Evolutionary conservation across 345 rosid species (phyloP), one percentile per base, ranked within the genome.

Genomic region (Brassica incana): DNA sequence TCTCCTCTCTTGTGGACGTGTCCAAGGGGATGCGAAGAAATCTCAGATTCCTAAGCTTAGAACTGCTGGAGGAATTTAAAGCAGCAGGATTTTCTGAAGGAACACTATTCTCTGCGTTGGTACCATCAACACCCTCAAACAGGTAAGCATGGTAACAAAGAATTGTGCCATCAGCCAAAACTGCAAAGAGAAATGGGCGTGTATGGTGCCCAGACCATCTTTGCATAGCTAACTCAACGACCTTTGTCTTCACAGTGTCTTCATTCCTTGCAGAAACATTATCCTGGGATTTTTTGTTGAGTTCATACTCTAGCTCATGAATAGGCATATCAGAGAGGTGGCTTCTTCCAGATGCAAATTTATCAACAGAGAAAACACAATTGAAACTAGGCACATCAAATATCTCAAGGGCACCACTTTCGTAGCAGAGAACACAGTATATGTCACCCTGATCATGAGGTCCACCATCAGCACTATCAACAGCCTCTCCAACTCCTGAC

Each of bases 121-220:
- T 81, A 80, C 82, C 78, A 59, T 93, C 97, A 72, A 86, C 76
- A 80, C 90, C 89, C 85, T 95, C 99, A 88, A 85, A 95, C 68
- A 90, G 74, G 88, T 88, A 91, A 68, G 97, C 98, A 82, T 93
- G 99, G 87, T 95, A 93, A 85, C 92, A 90, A 80, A 91, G 89
- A 69, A 95, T 87, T 73, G 98, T 93, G 78, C 99, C 99, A 84
- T 95, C 99, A 64, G 90, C 89, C 87, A 93, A 83, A 85, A 93
- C 87, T 73, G 90, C 98, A 81, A 90, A 87, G 78, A 93, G 90
- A 81, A 90, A 95, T 71, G 98, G 97, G 48, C 97, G 88, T 76
- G 93, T 89, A 83, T 93, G 90, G 80, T 75, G 85, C 78, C 92
- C 97, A 29, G 90, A 84, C 98, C 98, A 95, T 85, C 97, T 90